Evolutionary conservation across 768 basidiomycete genomes (phyloP).

Genomic region (Hemileccinum impolitum): DNA sequence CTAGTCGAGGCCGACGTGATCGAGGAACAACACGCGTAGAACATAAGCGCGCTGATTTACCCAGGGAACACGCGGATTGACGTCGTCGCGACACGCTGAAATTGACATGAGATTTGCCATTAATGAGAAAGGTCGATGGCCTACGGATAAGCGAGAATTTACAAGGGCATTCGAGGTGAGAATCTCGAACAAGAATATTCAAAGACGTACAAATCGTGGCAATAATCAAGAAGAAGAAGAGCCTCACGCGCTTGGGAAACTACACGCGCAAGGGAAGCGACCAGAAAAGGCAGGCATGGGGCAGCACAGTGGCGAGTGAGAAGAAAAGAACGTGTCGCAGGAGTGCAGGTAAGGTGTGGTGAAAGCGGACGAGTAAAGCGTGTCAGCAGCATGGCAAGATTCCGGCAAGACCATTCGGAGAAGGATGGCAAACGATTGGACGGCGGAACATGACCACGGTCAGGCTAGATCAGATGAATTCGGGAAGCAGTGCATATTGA

Average conservation of each 20-base stretch:
- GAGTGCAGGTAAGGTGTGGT: constrained; percentile 61
- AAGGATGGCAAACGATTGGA: constrained; percentile 40
- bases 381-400: constrained; percentile 59
- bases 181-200: constrained; percentile 25
- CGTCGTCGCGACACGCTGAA: constrained; percentile 27
- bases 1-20: constrained; percentile 60
- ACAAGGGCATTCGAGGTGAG: constrained; percentile 21
- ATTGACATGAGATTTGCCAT: constrained; percentile 29
- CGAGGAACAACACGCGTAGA: constrained; percentile 64
- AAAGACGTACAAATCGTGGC: constrained; percentile 32
- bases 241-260: constrained; percentile 25
- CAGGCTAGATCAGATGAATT: constrained; percentile 25
- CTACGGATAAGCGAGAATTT: constrained; percentile 27
- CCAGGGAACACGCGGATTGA: constrained; percentile 35
- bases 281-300: constrained; percentile 56
- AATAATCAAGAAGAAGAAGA: constrained; percentile 26
- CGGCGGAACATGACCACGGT: constrained; percentile 25
- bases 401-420: constrained; percentile 46
- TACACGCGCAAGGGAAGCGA: constrained; percentile 39
- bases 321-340: constrained; percentile 59
- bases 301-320: constrained; percentile 48
- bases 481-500: constrained; percentile 28
- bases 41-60: constrained; percentile 51
- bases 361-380: constrained; percentile 41
- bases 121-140: constrained; percentile 17